Conservation (phyloP, 352 stramenopile genomes). For the Pythium folliculosum region DNA sequence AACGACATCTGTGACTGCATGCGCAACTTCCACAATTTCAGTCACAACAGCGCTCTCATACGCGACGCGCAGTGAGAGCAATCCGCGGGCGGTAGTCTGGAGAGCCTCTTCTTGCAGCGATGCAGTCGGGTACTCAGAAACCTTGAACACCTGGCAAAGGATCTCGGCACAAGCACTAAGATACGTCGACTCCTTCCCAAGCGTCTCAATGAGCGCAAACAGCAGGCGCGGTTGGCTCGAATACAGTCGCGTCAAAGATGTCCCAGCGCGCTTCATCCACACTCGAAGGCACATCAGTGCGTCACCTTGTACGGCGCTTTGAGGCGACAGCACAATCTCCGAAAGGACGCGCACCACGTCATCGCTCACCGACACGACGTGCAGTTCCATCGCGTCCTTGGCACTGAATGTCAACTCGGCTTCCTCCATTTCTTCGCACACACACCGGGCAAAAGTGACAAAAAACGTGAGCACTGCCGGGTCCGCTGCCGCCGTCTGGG, state of each 20-base stretch:
- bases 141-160: constrained; percentile 55
- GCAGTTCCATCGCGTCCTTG: constrained; percentile 68
- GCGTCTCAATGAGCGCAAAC: constrained; percentile 43
- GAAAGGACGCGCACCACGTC: constrained; percentile 48
- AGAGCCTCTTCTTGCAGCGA: constrained; percentile 48
- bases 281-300: constrained; percentile 58
- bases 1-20: constrained; percentile 63
- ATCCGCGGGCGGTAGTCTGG: constrained; percentile 38
- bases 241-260: constrained; percentile 55
- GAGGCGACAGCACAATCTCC: constrained; percentile 39
- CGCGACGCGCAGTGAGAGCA: constrained; percentile 48
- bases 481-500: constrained; percentile 29
- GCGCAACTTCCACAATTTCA: constrained; percentile 59
- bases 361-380: constrained; percentile 44
- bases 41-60: constrained; percentile 50
- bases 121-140: constrained; percentile 57
- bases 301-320: constrained; percentile 46
- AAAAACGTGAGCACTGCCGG: constrained; percentile 47
- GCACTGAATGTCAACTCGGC: constrained; percentile 56
- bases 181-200: constrained; percentile 52
- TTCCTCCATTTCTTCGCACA: constrained; percentile 72
- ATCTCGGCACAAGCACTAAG: constrained; percentile 54
- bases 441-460: constrained; percentile 53
- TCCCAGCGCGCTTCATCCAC: constrained; percentile 58
- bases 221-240: constrained; percentile 44